Evolutionary conservation across 164 flowering plant species (phyloP), one percentile per base, ranked within the genome.

Genomic region (Tetracentron sinense): DNA sequence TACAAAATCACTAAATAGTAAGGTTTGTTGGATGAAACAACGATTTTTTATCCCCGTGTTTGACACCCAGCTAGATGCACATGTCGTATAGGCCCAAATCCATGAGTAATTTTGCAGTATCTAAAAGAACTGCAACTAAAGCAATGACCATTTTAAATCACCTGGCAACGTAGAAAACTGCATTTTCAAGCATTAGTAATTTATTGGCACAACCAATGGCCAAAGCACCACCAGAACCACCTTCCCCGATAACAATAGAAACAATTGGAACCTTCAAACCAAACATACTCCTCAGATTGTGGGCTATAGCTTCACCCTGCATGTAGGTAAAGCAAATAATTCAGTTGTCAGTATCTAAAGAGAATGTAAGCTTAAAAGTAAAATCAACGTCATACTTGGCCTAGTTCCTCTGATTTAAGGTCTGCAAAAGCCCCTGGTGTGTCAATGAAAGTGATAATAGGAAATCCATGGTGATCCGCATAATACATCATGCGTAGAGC

Each of bases 141-240:
- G 26, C 38, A 68, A n/a, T 31, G 15, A 5, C 25, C 61, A 54
- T 35, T 3, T 54, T 42, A 69, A 68, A 55, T 77, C 64, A 94
- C 99, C 99, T 94, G 79, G 99, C 99, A 72, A 94, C 99, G 75
- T 78, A 94, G 78, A 94, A 89, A 70, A 89, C 97, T 29, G 99
- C 89, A 89, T 94, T 94, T 79, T 94, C 97, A 69, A 94, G 87
- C 99, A 94, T 94, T 61, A 91, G 54, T 69, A 94, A 67, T 73
- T 85, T 89, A 69, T 94, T 91, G 12, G 86, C 93, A 78, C 96
- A 89, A 19, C 84, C 97, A 78, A 94, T 91, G 54, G 96, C 99
- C 51, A 94, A 80, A 69, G 99, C 99, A 77, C 99, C 99, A 75
- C 99, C 99, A 74, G 97, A 91, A 46, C 99, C 99, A 74, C 99